Percentiles rank a stretch among this genome's conserved stretches.
Conservation (phyloP, 371 early-diverging fungal species). For the Rhizomucor pusillus region DNA sequence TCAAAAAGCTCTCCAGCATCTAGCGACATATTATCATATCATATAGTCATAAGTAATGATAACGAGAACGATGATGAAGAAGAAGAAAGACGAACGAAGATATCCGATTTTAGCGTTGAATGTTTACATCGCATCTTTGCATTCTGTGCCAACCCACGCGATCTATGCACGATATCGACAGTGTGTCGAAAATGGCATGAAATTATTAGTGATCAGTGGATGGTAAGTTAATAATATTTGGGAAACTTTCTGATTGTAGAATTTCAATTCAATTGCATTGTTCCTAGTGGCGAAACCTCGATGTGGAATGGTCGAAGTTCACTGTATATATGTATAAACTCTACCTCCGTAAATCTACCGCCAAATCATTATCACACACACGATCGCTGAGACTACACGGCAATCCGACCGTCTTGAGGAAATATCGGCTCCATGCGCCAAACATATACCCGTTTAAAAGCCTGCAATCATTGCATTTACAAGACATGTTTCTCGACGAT, state of each 20-base stretch:
- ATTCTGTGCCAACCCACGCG: conserved; percentile 3
- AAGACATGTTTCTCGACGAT: conserved; percentile 5
- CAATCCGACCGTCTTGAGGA: background rate
- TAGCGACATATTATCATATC: too few species aligned
- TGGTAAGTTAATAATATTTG: conserved; percentile 5
- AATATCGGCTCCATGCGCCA: background rate
- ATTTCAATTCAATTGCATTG: background rate
- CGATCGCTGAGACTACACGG: background rate
- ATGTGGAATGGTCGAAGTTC: conserved; percentile 4
- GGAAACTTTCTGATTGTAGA: background rate
- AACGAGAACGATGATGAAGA: too few species aligned
- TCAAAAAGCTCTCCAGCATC: too few species aligned
- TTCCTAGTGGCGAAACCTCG: conserved; percentile 12
- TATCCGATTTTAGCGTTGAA: conserved; percentile 4
- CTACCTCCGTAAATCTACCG: background rate
- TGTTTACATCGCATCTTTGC: conserved; percentile 12
- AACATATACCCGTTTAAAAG: background rate
- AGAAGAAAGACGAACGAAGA: background rate
- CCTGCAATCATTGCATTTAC: background rate
- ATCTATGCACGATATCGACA: background rate
- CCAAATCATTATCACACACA: background rate
- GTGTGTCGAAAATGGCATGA: conserved; percentile 17
- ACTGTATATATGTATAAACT: background rate
- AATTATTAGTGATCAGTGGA: background rate
- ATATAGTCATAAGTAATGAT: too few species aligned